Evolutionary conservation across 2,329 filamentous ascomycete genomes (phyloP).

Genomic region (Lasiodiplodia citricola): DNA sequence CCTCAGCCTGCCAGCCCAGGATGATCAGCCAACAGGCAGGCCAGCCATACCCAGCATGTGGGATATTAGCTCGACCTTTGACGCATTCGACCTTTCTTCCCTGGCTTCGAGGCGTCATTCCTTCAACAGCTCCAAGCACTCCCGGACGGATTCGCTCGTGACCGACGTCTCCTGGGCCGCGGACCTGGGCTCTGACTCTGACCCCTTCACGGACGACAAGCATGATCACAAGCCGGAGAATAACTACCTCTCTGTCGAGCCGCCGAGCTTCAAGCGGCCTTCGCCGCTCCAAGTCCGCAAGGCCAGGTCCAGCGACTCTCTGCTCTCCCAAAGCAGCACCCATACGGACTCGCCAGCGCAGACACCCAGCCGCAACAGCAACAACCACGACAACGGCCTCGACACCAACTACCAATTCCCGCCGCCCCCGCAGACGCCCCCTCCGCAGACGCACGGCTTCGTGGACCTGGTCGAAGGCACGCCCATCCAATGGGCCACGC

Average conservation of each 20-base stretch:
- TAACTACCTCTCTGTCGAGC: slow-evolving; percentile 6
- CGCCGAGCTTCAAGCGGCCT: slow-evolving; percentile 10
- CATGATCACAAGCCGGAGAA: not conserved
- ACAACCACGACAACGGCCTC: slow-evolving; percentile 27
- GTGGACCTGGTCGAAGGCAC: slow-evolving; percentile 21
- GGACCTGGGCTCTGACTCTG: not conserved
- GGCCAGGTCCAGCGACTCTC: slow-evolving; percentile 4
- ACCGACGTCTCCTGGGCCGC: slow-evolving; percentile 15
- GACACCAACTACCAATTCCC: not conserved
- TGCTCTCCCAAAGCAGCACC: slow-evolving; percentile 1
- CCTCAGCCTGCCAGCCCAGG: not conserved
- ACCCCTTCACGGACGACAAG: slow-evolving; percentile 3
- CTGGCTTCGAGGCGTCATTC: slow-evolving; percentile 11
- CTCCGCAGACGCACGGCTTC: slow-evolving; percentile 15
- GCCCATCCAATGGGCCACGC: slow-evolving; percentile 14
- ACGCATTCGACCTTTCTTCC: not conserved
- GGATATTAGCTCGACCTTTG: slow-evolving; percentile 11
- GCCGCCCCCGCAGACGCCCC: slow-evolving; percentile 5
- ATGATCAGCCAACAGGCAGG: not conserved
- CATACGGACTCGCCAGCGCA: slow-evolving; percentile 13
- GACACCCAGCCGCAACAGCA: slow-evolving; percentile 24
- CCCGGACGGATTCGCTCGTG: slow-evolving; percentile 15
- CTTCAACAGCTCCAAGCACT: slow-evolving; percentile 4
- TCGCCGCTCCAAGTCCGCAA: slow-evolving; percentile 24
- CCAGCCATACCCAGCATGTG: slow-evolving; percentile 13